Base-by-base conservation (phyloP, 1,284 basidiomycete species). In the Neolentinus lepideus region DNA sequence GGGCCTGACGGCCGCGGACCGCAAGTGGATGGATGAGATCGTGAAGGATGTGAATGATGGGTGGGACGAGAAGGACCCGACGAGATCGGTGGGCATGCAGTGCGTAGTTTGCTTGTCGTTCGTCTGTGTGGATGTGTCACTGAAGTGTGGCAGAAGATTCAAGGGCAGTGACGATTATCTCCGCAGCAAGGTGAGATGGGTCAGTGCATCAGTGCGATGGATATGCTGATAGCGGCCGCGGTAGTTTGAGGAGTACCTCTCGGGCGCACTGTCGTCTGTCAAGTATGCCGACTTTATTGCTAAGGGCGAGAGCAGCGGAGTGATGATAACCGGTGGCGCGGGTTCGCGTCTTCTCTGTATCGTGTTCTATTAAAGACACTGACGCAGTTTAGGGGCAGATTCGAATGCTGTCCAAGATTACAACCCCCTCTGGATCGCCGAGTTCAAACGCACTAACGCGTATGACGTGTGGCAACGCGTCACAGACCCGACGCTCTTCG, bases 161-260 rank as follows among this genome's bases (percentile, higher is more conserved):
- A 87, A 88, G 68, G 94, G 94, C 11, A 93, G 90, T 61, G 94
- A 97, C 64, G 95, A 98, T 69, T 96, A 95, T 67, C 71, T 98
- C 35, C 77, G 94, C 55, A 78, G 81, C 38, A 94, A 95, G 79
- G 91, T 90, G 62, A 26, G 61, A 73, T 65, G 22, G 48, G 25
- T 57, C 36, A 54, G 19, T 26, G 45, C 33, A 8, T 29, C 35
- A 35, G 53, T 3, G 9, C 35, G 21, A 25, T 16, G n/a, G n/a
- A 26, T 6, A 9, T 24, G 26, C 51, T 43, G 19, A 25, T 31
- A 21, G 6, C 10, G 33, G 47, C 51, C 56, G 16, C 29, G 35
- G 24, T 61, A 91, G 84, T 92, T 91, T 55, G 88, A 93, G 64
- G 92, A 94, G 64, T 94, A 94, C 63, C 81, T 94, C 47, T 83